Conservation (phyloP, 2,329 filamentous ascomycete species). For the Calonectria multiphialidica region DNA sequence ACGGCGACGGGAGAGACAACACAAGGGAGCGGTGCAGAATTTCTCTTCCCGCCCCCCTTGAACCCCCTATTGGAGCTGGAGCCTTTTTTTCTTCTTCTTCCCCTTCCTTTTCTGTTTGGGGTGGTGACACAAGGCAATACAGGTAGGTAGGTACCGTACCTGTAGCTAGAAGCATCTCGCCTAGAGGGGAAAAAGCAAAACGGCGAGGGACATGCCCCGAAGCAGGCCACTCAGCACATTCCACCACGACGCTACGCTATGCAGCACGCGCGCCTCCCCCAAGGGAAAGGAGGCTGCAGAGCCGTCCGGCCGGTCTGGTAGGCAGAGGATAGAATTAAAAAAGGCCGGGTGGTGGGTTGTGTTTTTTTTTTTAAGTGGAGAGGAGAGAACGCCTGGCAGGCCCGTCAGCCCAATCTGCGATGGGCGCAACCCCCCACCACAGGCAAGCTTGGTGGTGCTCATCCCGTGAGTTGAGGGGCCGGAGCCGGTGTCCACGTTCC, state of each 20-base stretch:
- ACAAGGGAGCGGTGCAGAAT: constrained; percentile 5
- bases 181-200: background rate
- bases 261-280: background rate
- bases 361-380: constrained; percentile 12
- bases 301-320: background rate
- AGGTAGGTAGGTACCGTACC: no score
- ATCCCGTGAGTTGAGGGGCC: constrained; percentile 10
- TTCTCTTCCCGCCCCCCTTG: background rate
- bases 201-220: background rate
- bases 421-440: constrained; percentile 5
- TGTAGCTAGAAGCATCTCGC: background rate
- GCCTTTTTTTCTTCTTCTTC: background rate
- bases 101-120: background rate
- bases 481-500: constrained; percentile 9
- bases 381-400: constrained; percentile 3
- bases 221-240: constrained; percentile 8
- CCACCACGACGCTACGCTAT: constrained; percentile 8
- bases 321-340: background rate
- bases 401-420: constrained; percentile 4
- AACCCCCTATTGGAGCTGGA: background rate
- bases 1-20: background rate
- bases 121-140: background rate
- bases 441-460: background rate
- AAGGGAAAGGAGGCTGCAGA: background rate
- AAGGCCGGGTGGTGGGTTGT: background rate